Percentiles rank a stretch among this genome's conserved stretches.
These are phyloP conservation scores for Actinomortierella wolfii DNA, from an alignment of 371 early-diverging fungal genomes.

Conservation along the genomic window DNA sequence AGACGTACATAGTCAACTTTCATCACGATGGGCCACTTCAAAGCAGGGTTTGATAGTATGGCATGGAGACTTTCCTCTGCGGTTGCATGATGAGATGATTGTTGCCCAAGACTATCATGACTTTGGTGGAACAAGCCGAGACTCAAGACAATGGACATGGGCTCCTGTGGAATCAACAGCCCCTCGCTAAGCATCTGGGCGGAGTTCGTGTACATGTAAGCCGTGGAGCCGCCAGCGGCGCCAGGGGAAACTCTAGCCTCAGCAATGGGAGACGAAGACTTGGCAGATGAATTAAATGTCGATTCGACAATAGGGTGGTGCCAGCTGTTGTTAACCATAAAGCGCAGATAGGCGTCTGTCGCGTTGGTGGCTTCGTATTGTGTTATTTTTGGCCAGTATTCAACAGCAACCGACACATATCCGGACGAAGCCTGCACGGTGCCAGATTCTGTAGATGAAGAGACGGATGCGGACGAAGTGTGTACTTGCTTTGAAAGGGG, in stretches of 20 bases:
- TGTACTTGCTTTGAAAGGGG: no score
- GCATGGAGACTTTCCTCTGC: no score
- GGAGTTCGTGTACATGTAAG: no score
- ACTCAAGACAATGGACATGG: constrained; percentile 44
- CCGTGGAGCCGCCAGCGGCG: no score
- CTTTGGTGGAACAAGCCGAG: constrained; percentile 46
- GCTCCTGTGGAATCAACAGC: constrained; percentile 55
- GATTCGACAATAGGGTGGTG: constrained; percentile 1
- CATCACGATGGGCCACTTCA: constrained; percentile 51
- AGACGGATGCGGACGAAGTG: no score
- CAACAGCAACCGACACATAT: background rate
- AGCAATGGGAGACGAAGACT: no score
- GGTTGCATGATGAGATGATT: no score
- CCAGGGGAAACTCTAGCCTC: no score
- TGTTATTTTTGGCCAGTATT: background rate
- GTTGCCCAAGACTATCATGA: no score
- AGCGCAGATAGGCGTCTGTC: constrained; percentile 1
- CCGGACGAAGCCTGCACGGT: no score
- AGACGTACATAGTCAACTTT: constrained; percentile 58
- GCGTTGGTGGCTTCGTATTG: background rate
- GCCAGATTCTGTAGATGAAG: no score
- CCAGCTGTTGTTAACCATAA: constrained; percentile 1
- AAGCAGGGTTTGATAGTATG: constrained; percentile 1
- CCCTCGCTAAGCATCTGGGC: constrained; percentile 45
- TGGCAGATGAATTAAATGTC: no score